These are phyloP conservation scores for Collybia mongolica DNA, from an alignment of 768 basidiomycete genomes.

Conservation along the genomic window DNA sequence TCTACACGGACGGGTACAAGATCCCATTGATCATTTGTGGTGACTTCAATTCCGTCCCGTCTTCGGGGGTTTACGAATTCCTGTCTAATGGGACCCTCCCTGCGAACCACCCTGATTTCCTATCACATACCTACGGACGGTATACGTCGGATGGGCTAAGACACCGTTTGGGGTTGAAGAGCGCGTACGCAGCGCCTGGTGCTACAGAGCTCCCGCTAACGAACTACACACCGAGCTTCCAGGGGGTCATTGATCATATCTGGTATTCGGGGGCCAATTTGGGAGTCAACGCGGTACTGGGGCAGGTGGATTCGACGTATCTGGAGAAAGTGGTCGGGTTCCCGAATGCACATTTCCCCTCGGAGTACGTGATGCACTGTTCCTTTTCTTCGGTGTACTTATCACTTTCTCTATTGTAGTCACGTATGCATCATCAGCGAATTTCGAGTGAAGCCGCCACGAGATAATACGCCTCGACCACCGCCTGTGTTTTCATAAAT, in stretches of 20 bases:
- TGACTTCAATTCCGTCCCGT: conserved; percentile 92
- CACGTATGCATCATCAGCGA: conserved; percentile 72
- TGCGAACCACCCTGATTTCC: conserved; percentile 85
- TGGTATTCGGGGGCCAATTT: conserved; percentile 83
- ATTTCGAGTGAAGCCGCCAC: conserved; percentile 78
- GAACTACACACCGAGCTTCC: conserved; percentile 87
- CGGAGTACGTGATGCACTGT: conserved; percentile 67
- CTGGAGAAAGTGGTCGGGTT: conserved; percentile 92
- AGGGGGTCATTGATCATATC: conserved; percentile 88
- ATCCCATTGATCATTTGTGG: conserved; percentile 91
- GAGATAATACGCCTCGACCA: conserved; percentile 34
- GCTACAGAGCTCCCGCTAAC: conserved; percentile 65
- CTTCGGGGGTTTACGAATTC: conserved; percentile 91
- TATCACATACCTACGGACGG: conserved; percentile 86
- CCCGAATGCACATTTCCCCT: conserved; percentile 95
- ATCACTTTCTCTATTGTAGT: conserved; percentile 32
- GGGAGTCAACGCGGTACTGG: conserved; percentile 79
- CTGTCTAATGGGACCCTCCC: conserved; percentile 68
- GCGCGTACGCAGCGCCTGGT: conserved; percentile 64
- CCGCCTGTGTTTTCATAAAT: conserved; percentile 21
- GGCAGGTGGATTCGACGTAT: conserved; percentile 83
- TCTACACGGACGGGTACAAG: conserved; percentile 80
- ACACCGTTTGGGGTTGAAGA: conserved; percentile 81
- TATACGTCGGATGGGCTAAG: conserved; percentile 89
- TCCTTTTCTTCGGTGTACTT: neutral